These are phyloP conservation scores for Arthrobotrys entomopaga DNA, from an alignment of 2,329 filamentous ascomycete species.

Conservation along the genomic window DNA sequence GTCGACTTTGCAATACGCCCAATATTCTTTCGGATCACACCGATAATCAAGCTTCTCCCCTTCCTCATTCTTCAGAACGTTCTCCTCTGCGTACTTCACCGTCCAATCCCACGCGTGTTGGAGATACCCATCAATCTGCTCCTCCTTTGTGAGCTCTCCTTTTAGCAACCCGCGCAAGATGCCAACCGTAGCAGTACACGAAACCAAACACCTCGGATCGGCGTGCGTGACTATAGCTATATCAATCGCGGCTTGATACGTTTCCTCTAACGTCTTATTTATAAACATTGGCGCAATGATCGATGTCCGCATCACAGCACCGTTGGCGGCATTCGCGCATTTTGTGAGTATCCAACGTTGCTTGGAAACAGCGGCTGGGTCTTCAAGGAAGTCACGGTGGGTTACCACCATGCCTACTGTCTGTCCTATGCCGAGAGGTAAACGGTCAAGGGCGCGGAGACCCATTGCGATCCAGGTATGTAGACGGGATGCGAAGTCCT, in stretches of 20 bases:
- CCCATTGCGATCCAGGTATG: constrained; percentile 66
- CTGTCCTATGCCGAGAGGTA: constrained; percentile 66
- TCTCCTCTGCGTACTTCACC: constrained; percentile 62
- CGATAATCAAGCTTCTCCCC: constrained; percentile 55
- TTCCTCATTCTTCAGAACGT: constrained; percentile 61
- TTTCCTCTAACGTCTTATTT: constrained; percentile 62
- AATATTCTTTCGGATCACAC: constrained; percentile 64
- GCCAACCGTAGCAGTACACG: constrained; percentile 65
- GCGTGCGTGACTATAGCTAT: constrained; percentile 66
- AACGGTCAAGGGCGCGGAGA: constrained; percentile 64
- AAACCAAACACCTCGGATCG: constrained; percentile 67
- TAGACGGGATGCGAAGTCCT: constrained; percentile 65
- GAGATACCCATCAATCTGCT: constrained; percentile 63
- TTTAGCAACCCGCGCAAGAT: constrained; percentile 65
- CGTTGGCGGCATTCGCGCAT: constrained; percentile 65
- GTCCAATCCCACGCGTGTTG: constrained; percentile 63
- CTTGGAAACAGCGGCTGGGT: constrained; percentile 63
- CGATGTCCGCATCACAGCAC: constrained; percentile 68
- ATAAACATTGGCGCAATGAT: constrained; percentile 66
- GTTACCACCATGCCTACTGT: constrained; percentile 65
- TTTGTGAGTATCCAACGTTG: constrained; percentile 63
- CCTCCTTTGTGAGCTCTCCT: constrained; percentile 63
- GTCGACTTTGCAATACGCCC: constrained; percentile 61
- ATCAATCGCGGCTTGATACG: constrained; percentile 64
- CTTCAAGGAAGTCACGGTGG: constrained; percentile 61